Evolutionary conservation across 23 red algal species (phyloP), one percentile per base, ranked within the genome.

Genomic region (Gracilariopsis chorda): DNA sequence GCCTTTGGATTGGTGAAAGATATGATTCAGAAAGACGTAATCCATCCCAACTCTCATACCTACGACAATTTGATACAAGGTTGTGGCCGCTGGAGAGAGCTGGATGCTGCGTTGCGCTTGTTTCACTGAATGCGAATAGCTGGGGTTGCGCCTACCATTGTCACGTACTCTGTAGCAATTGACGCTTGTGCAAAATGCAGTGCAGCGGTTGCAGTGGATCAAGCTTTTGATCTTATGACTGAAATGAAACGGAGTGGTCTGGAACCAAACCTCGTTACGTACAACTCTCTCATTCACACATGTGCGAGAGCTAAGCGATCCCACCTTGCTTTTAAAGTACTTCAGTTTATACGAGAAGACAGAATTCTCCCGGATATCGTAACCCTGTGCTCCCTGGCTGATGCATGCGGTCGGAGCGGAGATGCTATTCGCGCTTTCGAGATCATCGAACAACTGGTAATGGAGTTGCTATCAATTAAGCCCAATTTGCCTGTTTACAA

Each of bases 1-100:
- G 96, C 96, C 51, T 98, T 95, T 84, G 71, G 65, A 32, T 35
- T 95, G 11, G 78, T 95, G 25, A 80, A 93, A 40, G 77, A 84
- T 43, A 95, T 95, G 93, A 91, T 92, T 28, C 73, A 83, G 43
- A 73, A 73, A 36, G 56, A 72, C 32, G 83, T 80, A 34, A 52
- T 98, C 13, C 57, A 76, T 20, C 84, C 93, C 29, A 95, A 95
- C 58, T 74, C 55, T 13, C 78, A 87, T 32, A 90, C 84, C 0
- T 95, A 86, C 37, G 61, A 81, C 28, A 91, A 64, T 23, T 72
- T 97, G 34, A 97, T 97, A 43, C 81, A 87, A 51, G 95, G 82
- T 11, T 94, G 90, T 82, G 89, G 77, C 1, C 72, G 80, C 45
- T 81, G 84, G 72, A 84, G 92, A n/a, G 64, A 89, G 43, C 47